Conservation (phyloP, 192 early-diverging fungal species). For the Entomortierella chlamydospora region DNA sequence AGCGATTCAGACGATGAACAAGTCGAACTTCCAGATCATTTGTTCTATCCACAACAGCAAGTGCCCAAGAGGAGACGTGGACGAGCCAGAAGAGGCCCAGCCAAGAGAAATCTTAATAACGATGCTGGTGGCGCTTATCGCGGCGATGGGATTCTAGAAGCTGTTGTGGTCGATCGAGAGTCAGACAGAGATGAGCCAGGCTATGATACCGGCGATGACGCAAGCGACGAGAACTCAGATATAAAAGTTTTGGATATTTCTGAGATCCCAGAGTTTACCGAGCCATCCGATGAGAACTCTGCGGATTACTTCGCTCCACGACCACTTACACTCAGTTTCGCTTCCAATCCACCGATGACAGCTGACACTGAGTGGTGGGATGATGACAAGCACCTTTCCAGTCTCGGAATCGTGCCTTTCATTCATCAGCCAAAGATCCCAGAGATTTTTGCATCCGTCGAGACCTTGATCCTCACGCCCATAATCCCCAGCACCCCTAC, state of each 20-base stretch:
- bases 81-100: not conserved
- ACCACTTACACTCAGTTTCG: not conserved
- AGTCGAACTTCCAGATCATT: slow-evolving; percentile 21
- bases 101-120: not conserved
- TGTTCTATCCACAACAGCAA: slow-evolving; percentile 17
- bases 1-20: not conserved
- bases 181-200: too few species aligned
- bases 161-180: too few species aligned
- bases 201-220: not conserved
- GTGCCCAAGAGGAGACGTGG: not conserved
- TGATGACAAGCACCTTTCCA: slow-evolving; percentile 11
- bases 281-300: not conserved
- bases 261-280: not conserved
- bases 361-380: slow-evolving; percentile 24
- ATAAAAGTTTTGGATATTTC: not conserved
- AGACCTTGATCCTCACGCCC: slow-evolving; percentile 16
- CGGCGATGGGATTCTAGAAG: too few species aligned
- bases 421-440: slow-evolving; percentile 26
- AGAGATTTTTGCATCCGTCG: slow-evolving; percentile 20
- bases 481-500: not conserved
- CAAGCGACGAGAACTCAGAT: not conserved
- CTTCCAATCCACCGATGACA: not conserved
- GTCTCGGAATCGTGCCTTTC: slow-evolving; percentile 10
- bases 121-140: not conserved
- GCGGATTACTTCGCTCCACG: not conserved